Evolutionary conservation across 108 stramenopile genomes (phyloP).

Genomic region (Craspedostauros australis): DNA sequence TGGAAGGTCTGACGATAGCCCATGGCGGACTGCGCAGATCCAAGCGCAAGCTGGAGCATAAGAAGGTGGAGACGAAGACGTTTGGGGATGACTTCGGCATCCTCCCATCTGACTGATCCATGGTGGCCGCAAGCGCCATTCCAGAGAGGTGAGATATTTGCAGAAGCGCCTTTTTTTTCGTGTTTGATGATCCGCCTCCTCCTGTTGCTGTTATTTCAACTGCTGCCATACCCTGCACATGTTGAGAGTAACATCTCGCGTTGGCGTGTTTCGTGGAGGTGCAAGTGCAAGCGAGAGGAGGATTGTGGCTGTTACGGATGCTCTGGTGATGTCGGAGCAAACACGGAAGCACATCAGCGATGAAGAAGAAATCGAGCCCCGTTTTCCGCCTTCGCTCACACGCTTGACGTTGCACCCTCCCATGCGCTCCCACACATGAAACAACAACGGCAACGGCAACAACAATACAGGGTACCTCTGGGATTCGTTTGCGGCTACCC

Average conservation of each 20-base stretch:
- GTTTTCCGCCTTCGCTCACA: not conserved
- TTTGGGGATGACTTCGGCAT: slow-evolving; percentile 85
- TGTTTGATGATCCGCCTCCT: not conserved
- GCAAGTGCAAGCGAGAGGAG: too few species aligned
- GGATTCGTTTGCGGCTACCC: slow-evolving; percentile 90
- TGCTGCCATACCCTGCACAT: slow-evolving; percentile 7
- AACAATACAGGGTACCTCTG: slow-evolving; percentile 70
- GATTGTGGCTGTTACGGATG: too few species aligned
- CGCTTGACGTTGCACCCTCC: not conserved
- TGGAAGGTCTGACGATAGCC: slow-evolving; percentile 20
- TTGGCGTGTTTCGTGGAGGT: too few species aligned
- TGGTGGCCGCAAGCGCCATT: slow-evolving; percentile 71
- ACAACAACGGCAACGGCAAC: not conserved
- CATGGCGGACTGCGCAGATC: slow-evolving; percentile 41
- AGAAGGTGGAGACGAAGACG: slow-evolving; percentile 38
- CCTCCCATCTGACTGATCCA: slow-evolving; percentile 76
- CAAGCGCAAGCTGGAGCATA: slow-evolving; percentile 29
- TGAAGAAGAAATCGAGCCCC: not conserved
- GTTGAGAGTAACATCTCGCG: too few species aligned
- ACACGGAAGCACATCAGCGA: not conserved
- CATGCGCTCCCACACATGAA: too few species aligned
- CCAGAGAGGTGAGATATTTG: slow-evolving; percentile 64
- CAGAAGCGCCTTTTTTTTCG: not conserved
- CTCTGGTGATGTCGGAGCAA: not conserved
- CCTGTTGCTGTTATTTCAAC: slow-evolving; percentile 1